Percentiles rank a stretch among this genome's conserved stretches.
phyloP scores from a whole-genome alignment of 192 early-diverging fungal genomes.

The Phycomyces nitens region DNA sequence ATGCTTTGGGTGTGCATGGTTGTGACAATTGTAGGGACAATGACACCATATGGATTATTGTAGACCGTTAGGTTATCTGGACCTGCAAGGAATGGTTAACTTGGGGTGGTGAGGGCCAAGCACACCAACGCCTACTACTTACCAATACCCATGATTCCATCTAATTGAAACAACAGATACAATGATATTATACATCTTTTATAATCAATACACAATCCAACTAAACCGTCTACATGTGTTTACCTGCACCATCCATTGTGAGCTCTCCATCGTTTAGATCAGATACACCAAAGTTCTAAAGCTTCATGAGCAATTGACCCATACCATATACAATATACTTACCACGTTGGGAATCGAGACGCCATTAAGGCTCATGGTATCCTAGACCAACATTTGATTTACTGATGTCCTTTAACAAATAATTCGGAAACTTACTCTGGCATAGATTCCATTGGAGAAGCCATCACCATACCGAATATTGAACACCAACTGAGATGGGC shows the following conservation, averaged over 20 bases:
- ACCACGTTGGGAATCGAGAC: conserved; percentile 10
- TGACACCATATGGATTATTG: conserved; percentile 14
- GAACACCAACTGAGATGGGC: conserved; percentile 8
- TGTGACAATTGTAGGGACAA: conserved; percentile 27
- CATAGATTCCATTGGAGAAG: conserved; percentile 28
- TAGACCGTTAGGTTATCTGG: conserved; percentile 23
- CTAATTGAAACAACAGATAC: neutral
- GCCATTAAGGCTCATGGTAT: conserved; percentile 17
- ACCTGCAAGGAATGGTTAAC: neutral
- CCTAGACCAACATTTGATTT: conserved; percentile 3
- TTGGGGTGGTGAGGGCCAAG: too few relatives aligned
- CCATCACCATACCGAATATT: conserved; percentile 30
- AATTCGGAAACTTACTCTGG: neutral
- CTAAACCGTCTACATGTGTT: too few relatives aligned
- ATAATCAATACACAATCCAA: too few relatives aligned
- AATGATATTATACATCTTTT: too few relatives aligned
- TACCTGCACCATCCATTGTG: conserved; percentile 23
- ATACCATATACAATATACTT: conserved; percentile 1
- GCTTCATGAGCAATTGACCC: neutral
- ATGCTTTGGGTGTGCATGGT: conserved; percentile 20
- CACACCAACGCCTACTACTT: neutral
- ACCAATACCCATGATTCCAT: conserved; percentile 23
- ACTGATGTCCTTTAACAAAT: neutral
- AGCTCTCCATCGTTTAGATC: conserved; percentile 35
- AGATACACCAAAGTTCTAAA: conserved; percentile 28